Evolutionary conservation across 2,329 filamentous ascomycete species (phyloP).

Genomic region (Monosporascus sp.): DNA sequence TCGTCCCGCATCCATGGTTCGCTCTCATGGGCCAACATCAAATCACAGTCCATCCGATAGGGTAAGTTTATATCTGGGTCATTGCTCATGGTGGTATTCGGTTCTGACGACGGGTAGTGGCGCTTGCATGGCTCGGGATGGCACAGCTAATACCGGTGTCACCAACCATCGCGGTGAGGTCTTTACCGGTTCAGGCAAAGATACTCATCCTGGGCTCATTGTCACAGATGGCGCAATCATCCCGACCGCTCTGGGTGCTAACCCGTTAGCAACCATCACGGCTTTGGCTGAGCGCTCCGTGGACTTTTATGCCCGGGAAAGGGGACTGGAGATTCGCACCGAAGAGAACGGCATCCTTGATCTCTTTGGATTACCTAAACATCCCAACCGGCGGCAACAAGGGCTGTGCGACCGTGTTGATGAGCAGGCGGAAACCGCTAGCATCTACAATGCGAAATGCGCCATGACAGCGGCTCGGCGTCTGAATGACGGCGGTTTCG

Average conservation of each 20-base stretch:
- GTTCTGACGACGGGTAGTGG: slow-evolving; percentile 37
- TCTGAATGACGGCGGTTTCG: slow-evolving; percentile 44
- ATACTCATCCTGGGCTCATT: slow-evolving; percentile 53
- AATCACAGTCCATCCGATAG: slow-evolving; percentile 63
- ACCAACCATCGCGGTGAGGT: slow-evolving; percentile 58
- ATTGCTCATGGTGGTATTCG: background rate
- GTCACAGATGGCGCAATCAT: slow-evolving; percentile 59
- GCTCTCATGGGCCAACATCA: slow-evolving; percentile 50
- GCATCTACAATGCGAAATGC: slow-evolving; percentile 30
- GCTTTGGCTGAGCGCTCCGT: slow-evolving; percentile 62
- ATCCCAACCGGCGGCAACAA: slow-evolving; percentile 20
- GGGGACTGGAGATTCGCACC: slow-evolving; percentile 39
- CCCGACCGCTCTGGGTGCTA: slow-evolving; percentile 58
- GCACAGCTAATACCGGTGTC: slow-evolving; percentile 51
- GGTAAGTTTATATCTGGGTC: slow-evolving; percentile 33
- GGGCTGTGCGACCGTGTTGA: slow-evolving; percentile 15
- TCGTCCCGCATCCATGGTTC: slow-evolving; percentile 54
- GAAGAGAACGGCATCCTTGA: slow-evolving; percentile 45
- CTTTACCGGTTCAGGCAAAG: slow-evolving; percentile 45
- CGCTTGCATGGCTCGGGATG: slow-evolving; percentile 56
- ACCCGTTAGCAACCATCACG: slow-evolving; percentile 65
- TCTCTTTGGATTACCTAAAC: slow-evolving; percentile 48
- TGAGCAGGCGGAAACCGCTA: slow-evolving; percentile 29
- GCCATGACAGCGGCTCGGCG: slow-evolving; percentile 38
- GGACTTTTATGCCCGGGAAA: slow-evolving; percentile 39